Conservation (phyloP, 306 rosid species). For the Medicago arabica region DNA sequence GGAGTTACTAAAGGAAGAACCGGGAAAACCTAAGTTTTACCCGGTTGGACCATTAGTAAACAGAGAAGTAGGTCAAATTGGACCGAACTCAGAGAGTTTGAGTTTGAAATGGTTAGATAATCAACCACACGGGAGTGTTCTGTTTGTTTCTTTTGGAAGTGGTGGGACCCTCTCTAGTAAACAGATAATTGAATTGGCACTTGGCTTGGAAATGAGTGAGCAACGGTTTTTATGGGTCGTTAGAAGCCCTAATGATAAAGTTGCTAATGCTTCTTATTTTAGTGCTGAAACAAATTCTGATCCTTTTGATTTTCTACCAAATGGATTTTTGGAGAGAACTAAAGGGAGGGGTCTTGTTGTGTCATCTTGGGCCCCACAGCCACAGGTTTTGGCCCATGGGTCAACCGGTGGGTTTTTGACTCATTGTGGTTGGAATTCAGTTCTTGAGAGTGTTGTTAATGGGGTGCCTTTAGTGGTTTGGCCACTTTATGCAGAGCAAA, state of each 20-base stretch:
- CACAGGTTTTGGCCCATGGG: constrained; percentile 59
- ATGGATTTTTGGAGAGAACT: constrained; percentile 67
- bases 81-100: constrained; percentile 40
- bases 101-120: constrained; percentile 61
- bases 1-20: constrained; percentile 43
- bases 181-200: constrained; percentile 53
- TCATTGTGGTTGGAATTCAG: constrained; percentile 91
- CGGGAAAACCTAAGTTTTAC: constrained; percentile 54
- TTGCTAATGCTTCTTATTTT: constrained; percentile 52
- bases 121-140: constrained; percentile 59
- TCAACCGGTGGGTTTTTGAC: constrained; percentile 73
- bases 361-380: constrained; percentile 82
- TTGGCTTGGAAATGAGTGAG: constrained; percentile 58
- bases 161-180: constrained; percentile 56
- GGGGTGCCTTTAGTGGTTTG: constrained; percentile 81
- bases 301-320: constrained; percentile 56
- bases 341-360: constrained; percentile 51
- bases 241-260: constrained; percentile 48
- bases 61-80: background rate
- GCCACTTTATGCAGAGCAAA: constrained; percentile 86
- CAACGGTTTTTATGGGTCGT: constrained; percentile 65
- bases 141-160: constrained; percentile 66
- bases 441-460: constrained; percentile 58
- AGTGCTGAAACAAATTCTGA: constrained; percentile 41
- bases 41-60: constrained; percentile 65